Conservation (phyloP, 2,329 filamentous ascomycete genomes). For the Byssochlamys sp. region DNA sequence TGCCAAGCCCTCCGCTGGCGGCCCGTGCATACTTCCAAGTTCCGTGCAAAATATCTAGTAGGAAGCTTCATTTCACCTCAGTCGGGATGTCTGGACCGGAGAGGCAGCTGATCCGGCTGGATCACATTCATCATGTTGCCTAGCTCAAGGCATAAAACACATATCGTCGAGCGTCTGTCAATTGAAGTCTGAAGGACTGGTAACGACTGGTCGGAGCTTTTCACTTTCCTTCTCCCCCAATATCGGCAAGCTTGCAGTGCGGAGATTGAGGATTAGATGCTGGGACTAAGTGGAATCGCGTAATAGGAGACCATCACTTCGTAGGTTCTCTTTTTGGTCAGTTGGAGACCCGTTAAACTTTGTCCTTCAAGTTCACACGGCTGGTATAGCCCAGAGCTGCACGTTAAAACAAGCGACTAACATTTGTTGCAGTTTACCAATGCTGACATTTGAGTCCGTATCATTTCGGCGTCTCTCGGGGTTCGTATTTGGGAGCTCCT, state of each 20-base stretch:
- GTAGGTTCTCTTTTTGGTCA: not conserved
- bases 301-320: not conserved
- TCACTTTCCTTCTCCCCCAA: not conserved
- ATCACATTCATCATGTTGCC: not conserved
- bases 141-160: not conserved
- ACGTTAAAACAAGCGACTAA: not conserved
- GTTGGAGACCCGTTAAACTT: not conserved
- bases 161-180: not conserved
- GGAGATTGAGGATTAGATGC: not conserved
- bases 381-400: not conserved
- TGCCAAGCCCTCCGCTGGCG: not conserved
- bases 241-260: not conserved
- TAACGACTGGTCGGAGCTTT: not conserved
- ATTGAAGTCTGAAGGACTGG: not conserved
- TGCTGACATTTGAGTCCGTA: not conserved
- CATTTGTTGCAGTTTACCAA: not conserved
- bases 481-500: not conserved
- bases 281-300: not conserved
- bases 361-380: not conserved
- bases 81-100: not conserved
- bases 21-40: not conserved
- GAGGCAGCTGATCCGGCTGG: not conserved
- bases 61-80: not conserved
- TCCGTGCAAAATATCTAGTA: not conserved
- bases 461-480: not conserved